Evolutionary conservation across 1,284 basidiomycete species (phyloP).

Genomic region (Lignosus rhinocerotis): DNA sequence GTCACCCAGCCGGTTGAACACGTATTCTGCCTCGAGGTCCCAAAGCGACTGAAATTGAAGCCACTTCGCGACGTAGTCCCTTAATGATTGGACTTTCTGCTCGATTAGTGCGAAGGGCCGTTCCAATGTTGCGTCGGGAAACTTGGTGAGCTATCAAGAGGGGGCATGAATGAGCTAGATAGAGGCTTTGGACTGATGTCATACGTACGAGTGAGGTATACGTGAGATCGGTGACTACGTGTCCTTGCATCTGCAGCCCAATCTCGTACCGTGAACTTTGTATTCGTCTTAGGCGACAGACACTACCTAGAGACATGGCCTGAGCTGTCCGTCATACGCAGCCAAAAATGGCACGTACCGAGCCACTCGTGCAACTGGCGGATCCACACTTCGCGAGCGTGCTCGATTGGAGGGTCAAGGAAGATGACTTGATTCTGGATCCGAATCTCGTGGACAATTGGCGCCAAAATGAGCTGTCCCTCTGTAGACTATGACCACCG

Average conservation of each 20-base stretch:
- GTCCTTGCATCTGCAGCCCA: conserved; percentile 81
- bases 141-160: conserved; percentile 66
- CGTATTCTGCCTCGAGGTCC: conserved; percentile 97
- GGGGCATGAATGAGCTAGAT: background rate
- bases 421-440: conserved; percentile 99
- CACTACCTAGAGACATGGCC: conserved; percentile 56
- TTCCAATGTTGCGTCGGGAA: conserved; percentile 75
- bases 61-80: conserved; percentile 95
- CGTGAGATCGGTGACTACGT: conserved; percentile 62
- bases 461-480: conserved; percentile 71
- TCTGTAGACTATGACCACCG: conserved; percentile 55
- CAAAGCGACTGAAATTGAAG: conserved; percentile 98
- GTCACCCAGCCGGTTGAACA: conserved; percentile 93
- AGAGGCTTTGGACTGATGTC: background rate
- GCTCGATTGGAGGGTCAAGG: conserved; percentile 95
- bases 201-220: conserved; percentile 79
- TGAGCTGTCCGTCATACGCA: background rate
- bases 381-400: conserved; percentile 91
- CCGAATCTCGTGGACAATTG: conserved; percentile 91
- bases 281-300: conserved; percentile 88
- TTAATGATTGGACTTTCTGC: conserved; percentile 83
- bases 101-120: conserved; percentile 89
- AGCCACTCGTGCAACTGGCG: conserved; percentile 90
- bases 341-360: conserved; percentile 42
- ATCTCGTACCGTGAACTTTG: conserved; percentile 97